Evolutionary conservation across 345 rosid species (phyloP).

Genomic region (Linum usitatissimum): DNA sequence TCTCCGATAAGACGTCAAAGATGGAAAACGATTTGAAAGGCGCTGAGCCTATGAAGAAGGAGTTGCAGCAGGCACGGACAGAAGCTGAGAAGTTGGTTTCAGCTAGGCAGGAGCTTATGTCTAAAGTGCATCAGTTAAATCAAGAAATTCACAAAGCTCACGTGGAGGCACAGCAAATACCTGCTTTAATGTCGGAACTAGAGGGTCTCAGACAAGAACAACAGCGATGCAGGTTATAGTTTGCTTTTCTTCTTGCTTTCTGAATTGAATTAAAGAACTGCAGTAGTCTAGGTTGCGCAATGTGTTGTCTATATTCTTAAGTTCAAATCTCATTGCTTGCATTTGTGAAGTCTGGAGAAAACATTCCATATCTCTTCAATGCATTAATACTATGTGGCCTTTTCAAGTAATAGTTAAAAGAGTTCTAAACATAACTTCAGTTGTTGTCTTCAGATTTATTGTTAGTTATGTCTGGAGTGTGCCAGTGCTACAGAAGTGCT

Average conservation of each 20-base stretch:
- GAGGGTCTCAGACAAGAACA: conserved; percentile 78
- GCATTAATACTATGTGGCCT: neutral
- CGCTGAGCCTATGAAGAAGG: conserved; percentile 56
- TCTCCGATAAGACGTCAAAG: conserved; percentile 54
- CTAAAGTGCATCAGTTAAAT: conserved; percentile 63
- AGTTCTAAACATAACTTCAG: neutral
- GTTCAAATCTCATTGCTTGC: too few relatives aligned
- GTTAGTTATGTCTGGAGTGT: neutral
- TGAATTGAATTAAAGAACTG: neutral
- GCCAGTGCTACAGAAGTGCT: neutral
- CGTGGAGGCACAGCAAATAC: conserved; percentile 67
- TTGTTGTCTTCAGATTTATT: neutral
- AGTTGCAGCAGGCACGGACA: conserved; percentile 57
- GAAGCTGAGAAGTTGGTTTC: conserved; percentile 66
- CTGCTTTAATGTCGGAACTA: conserved; percentile 66
- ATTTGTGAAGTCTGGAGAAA: neutral
- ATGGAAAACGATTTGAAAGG: conserved; percentile 70
- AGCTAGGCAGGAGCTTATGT: conserved; percentile 68
- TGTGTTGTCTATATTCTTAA: neutral
- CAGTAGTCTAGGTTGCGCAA: neutral
- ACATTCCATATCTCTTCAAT: neutral
- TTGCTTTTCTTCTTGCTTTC: conserved; percentile 13
- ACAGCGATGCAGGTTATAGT: conserved; percentile 76
- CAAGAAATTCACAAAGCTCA: conserved; percentile 72
- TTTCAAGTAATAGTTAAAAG: neutral